phyloP scores from a whole-genome alignment of 208 protist species.

The Acanthamoeba quina region DNA sequence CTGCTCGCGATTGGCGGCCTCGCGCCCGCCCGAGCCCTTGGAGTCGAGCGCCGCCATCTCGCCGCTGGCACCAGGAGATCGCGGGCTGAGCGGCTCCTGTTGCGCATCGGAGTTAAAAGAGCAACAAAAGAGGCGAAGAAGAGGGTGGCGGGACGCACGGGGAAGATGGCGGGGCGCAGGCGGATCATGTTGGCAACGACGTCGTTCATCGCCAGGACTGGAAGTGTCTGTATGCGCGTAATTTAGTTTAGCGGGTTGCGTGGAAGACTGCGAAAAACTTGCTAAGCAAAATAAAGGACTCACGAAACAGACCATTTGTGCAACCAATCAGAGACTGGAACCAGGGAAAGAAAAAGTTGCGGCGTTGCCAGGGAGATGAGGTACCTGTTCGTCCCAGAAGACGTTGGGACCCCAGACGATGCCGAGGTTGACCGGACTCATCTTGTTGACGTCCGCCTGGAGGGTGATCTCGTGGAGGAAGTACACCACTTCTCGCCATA shows the following conservation, averaged over 20 bases:
- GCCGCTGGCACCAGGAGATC: not conserved
- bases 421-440: conserved; percentile 6
- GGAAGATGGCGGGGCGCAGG: not conserved
- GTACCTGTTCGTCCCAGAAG: conserved; percentile 29
- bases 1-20: conserved; percentile 5
- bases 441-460: conserved; percentile 8
- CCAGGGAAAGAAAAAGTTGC: too few species aligned
- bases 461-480: conserved; percentile 23
- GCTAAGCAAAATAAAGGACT: too few species aligned
- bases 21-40: conserved; percentile 7
- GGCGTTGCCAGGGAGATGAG: not conserved
- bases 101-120: not conserved
- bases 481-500: not conserved
- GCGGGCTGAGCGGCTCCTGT: not conserved
- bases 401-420: conserved; percentile 35
- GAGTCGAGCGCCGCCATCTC: not conserved
- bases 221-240: conserved; percentile 4
- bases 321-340: too few species aligned
- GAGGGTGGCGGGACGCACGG: not conserved
- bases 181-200: conserved; percentile 40
- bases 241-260: too few species aligned
- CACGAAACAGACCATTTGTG: not conserved
- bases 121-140: not conserved
- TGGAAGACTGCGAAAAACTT: too few species aligned
- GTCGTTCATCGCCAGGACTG: not conserved